Base-by-base conservation (phyloP, 2,329 filamentous ascomycete genomes). In the Endocalyx cinctus region DNA sequence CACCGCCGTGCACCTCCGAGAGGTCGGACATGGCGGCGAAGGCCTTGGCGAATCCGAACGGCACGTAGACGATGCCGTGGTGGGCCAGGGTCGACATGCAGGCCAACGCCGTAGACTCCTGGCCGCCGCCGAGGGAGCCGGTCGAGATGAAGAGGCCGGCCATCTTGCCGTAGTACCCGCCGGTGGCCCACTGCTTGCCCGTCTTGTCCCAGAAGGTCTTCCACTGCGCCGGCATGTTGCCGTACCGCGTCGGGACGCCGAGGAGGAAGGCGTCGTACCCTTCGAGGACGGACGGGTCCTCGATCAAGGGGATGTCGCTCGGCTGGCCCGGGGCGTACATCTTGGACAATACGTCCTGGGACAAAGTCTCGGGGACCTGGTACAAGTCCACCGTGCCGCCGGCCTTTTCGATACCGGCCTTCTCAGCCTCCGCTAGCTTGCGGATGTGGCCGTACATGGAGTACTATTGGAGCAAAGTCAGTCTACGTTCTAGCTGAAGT, bases 161-260 rank as follows among this genome's bases (percentile, higher is more conserved):
- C 56, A 87, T 82, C 74, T 97, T 97, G 68, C 89, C 89, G 66
- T 72, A 79, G 72, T 75, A 89, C 48, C 70, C 79, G 43, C 90
- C 90, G 11, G 66, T 62, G 41, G 73, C 66, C 92, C 92, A 97
- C 63, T 92, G 84, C 50, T 75, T 72, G 55, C 90, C 90, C 16
- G 87, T 89, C 66, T 77, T 76, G 72, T 98, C 92, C 85, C 88
- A 94, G 74, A 88, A 90, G 26, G 79, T 57, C 74, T 92, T 96
- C 85, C 85, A 96, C 69, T 98, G 92, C 13, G 83, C 86, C 30
- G 90, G 89, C 75, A 95, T 95, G 79, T 94, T 97, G 53, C 92
- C 92, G 69, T 87, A 98, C 48, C 92, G 79, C 32, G 92, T 98
- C 39, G 92, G 92, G 61, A 97, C 92, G 48, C 92, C 92, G 53